A percentile compares a stretch with the other conserved stretches of the same genome.
Evolutionary conservation across 2,329 filamentous ascomycete species (phyloP).

Genomic region (Diaporthe sp.): DNA sequence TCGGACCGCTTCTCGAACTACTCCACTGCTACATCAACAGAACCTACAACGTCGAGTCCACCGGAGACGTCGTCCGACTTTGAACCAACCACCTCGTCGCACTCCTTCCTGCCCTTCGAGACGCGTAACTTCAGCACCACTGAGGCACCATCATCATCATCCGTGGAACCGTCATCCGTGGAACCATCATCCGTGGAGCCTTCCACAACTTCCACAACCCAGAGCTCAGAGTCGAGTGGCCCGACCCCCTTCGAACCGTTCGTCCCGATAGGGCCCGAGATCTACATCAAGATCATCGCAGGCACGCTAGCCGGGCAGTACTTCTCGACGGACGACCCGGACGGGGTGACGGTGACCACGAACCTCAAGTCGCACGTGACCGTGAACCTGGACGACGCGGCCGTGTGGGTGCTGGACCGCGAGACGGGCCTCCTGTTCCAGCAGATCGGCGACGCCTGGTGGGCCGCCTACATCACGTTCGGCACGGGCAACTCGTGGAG

Average conservation of each 20-base stretch:
- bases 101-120: not conserved
- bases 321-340: not conserved
- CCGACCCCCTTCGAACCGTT: not conserved
- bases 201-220: not conserved
- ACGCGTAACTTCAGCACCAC: not conserved
- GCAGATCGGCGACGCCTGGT: not conserved
- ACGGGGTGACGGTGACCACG: not conserved
- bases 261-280: not conserved
- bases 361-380: not conserved
- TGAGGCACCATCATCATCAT: not conserved
- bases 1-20: not conserved
- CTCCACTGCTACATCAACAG: not conserved
- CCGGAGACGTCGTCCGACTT: not conserved
- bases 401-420: conserved; percentile 10
- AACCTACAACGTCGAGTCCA: not conserved
- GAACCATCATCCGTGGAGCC: not conserved
- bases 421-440: conserved; percentile 8
- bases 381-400: not conserved
- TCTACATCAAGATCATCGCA: not conserved
- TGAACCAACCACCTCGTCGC: not conserved
- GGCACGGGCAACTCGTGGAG: not conserved
- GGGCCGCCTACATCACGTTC: not conserved
- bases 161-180: not conserved
- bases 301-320: not conserved
- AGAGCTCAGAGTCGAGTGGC: not conserved